These are phyloP conservation scores for Oryza coarctata DNA, from an alignment of 176 grass and related monocot genomes.

Conservation along the genomic window DNA sequence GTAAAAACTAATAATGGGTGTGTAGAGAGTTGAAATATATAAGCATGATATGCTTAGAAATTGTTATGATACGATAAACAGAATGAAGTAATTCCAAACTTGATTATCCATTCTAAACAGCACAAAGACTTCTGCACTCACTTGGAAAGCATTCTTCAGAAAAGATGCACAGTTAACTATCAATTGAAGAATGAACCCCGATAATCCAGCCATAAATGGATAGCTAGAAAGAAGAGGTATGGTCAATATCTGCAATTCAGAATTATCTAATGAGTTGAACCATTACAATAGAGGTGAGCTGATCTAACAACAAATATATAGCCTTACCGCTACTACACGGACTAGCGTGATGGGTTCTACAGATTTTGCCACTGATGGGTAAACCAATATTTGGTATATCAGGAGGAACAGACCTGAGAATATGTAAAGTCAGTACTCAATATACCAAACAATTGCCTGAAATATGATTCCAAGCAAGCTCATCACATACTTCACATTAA, in stretches of 20 bases:
- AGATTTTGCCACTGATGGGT: conserved; percentile 63
- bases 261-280: conserved; percentile 31
- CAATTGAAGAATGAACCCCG: conserved; percentile 55
- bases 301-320: conserved; percentile 14
- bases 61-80: not conserved
- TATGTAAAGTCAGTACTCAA: conserved; percentile 35
- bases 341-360: conserved; percentile 58
- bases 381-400: conserved; percentile 77
- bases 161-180: conserved; percentile 74
- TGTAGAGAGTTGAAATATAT: conserved; percentile 19
- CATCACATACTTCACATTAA: conserved; percentile 8
- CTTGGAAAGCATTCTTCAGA: conserved; percentile 67
- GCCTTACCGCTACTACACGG: conserved; percentile 58
- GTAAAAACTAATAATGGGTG: not conserved
- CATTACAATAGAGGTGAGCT: conserved; percentile 10
- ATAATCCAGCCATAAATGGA: conserved; percentile 73
- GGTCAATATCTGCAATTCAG: conserved; percentile 59
- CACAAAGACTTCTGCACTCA: conserved; percentile 38
- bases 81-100: conserved; percentile 1
- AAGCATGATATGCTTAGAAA: conserved; percentile 2
- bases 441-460: conserved; percentile 22
- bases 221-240: conserved; percentile 75
- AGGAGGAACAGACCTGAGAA: conserved; percentile 63
- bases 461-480: conserved; percentile 24
- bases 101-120: conserved; percentile 10